phyloP scores from a whole-genome alignment of 2,329 filamentous ascomycete genomes.

The Fusarium sp. region DNA sequence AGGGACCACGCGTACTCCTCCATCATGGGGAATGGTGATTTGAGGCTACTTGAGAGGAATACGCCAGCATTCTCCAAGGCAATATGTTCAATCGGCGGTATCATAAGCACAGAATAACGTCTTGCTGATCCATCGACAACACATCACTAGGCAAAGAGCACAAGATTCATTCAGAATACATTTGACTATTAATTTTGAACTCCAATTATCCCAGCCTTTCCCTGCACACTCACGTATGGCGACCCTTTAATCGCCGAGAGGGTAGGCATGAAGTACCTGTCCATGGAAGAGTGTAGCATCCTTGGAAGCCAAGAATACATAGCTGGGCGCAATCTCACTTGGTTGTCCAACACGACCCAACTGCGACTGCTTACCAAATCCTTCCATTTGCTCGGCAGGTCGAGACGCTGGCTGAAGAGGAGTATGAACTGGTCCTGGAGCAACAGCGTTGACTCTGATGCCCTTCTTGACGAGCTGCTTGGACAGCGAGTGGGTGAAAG shows the following conservation, averaged over 20 bases:
- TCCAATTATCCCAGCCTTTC: neutral
- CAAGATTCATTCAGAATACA: neutral
- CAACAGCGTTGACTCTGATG: slow-evolving; percentile 65
- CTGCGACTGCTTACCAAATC: slow-evolving; percentile 55
- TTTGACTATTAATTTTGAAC: neutral
- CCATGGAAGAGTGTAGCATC: slow-evolving; percentile 56
- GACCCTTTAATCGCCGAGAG: slow-evolving; percentile 52
- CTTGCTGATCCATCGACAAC: neutral
- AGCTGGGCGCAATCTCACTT: slow-evolving; percentile 58
- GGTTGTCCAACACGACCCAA: slow-evolving; percentile 58
- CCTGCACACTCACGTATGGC: neutral
- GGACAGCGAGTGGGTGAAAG: slow-evolving; percentile 66
- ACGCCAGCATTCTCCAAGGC: too few relatives aligned
- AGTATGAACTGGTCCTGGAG: slow-evolving; percentile 59
- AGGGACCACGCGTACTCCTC: neutral
- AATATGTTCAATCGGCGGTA: neutral
- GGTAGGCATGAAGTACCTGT: slow-evolving; percentile 57
- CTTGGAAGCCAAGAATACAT: slow-evolving; percentile 57
- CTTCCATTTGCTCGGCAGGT: slow-evolving; percentile 59
- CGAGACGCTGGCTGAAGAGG: slow-evolving; percentile 59
- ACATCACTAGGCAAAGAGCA: neutral
- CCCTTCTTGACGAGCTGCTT: slow-evolving; percentile 67
- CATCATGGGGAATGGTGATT: neutral
- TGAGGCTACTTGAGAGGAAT: neutral
- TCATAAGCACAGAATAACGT: fast-evolving